Base-by-base conservation (phyloP, 768 basidiomycete species). In the Xerocomellus amylosporus region DNA sequence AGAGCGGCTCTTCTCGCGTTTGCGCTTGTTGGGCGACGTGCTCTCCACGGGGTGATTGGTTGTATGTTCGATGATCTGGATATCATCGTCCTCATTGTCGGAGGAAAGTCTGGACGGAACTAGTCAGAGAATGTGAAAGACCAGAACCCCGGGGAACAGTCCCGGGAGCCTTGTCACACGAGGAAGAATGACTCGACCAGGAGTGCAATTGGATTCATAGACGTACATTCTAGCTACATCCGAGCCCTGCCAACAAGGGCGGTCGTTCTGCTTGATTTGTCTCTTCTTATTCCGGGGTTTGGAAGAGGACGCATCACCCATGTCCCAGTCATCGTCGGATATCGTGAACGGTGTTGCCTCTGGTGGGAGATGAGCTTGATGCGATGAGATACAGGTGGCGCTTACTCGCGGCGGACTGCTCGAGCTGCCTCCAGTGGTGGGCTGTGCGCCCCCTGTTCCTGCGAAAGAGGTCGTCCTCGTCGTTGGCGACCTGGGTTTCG, bases 391-490 rank as follows among this genome's bases (percentile, higher is more conserved):
- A 30, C 5, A 45, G 33, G 56, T 13, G 17, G 51, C 39, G 55
- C 75, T 48, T 58, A 88, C 89, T 78, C 68, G 82, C 82, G 42
- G 76, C 77, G 14, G 78, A 69, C 64, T 80, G 73, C 24, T 84
- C 79, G 39, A 91, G 67, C 53, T 77, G 78, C 64, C 75, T 80
- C 86, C 88, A 89, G 4, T 77, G 73, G 48, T 77, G 72, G 5
- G 74, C 65, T 5, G 81, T 80, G 47, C 87, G 75, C 54, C 79
- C 78, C 41, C 72, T 75, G 65, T 90, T 92, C 46, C 80, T 80
- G 62, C 90, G 79, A 60, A 90, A 91, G 68, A 82, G 74, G 15
- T 80, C 82, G 67, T 91, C 88, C 46, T 81, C 82, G 53, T 89
- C 85, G 12, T 79, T 67, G 58, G 51, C 13, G 12, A 36, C 33